Base-by-base conservation (phyloP, 306 rosid genomes). In the Dryas alaskensis region DNA sequence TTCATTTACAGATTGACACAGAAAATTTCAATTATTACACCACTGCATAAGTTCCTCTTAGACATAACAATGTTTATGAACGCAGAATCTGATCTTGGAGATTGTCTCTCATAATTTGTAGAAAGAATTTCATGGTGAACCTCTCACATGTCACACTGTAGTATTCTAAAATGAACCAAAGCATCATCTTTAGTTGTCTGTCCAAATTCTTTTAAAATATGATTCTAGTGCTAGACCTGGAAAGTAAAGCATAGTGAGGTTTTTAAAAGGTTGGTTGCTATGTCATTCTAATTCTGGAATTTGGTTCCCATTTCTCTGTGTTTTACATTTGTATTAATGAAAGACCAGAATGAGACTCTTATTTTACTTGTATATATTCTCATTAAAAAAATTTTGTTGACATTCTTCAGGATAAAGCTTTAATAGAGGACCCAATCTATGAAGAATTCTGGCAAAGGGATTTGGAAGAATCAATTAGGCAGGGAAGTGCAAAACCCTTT, bases 381-480 rank as follows among this genome's bases (percentile, higher is more conserved):
- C 51, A 60, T 42, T 64, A 48, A 81, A 67, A 22, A 42, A 4
- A 27, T 44, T 44, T 78, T 55, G 67, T 48, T 74, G 46, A 53
- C 42, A 39, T 45, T 69, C 79, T 61, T 62, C 85, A 94, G 98
- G 98, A 94, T 73, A 94, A 81, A 81, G 97, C 97, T 66, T 79
- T 94, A 73, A 78, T 91, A 70, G 98, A 94, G 84, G 97, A 91
- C 78, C 98, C 98, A 61, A 79, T 94, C 75, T 80, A 91, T 70
- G 98, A 94, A 85, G 97, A 87, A 75, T 91, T 94, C 81, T 94
- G 98, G 98, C 98, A 91, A 83, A 89, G 97, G 87, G 96, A 89
- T 52, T 92, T 89, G 64, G 98, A 94, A 87, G 98, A 94, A 86
- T 91, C 98, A 44, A 89, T 86, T 77, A 87, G 98, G 84, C 98